Evolutionary conservation across 139 green algal genomes (phyloP), one percentile per base, ranked within the genome.

Genomic region (Parachlorella kessleri): DNA sequence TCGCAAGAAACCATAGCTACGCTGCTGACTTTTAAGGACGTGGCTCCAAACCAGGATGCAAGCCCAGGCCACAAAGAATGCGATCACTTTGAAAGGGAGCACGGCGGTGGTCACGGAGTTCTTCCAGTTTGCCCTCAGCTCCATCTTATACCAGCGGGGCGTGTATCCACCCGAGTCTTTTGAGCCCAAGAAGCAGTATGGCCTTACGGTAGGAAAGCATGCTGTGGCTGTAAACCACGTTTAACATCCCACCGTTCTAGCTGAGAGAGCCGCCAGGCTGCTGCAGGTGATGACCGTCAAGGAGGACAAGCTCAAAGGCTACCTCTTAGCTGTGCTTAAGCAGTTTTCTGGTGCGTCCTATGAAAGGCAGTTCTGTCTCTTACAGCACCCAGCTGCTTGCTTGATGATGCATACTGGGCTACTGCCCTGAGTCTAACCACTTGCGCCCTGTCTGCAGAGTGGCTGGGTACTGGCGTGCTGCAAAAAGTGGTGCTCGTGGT

Each of bases 141-240:
- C 92, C 79, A 98, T 99, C 18, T 77, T 99, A 26, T 99, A 98
- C 81, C 95, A 99, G 78, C 89, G 96, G n/a, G 96, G 96, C 24
- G 90, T 99, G 14, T 99, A 99, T 72, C 92, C 93, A 18, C 78
- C 92, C 4, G 95, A 98, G 24, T 85, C 80, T 40, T 99, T 99
- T 76, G 85, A 97, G 78, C 75, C 84, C 26, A 86, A 89, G 40
- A 95, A 96, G 70, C 90, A 98, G 70, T 99, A 99, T 86, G 96
- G 96, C 9, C 90, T 99, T 8, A 88, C 82, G 18, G 88, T 59
- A 59, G 14, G 48, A 14, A 59, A 14, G 14, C 14, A 59, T 14
- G 14, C 21, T 59, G 48, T 59, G 14, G 14, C 14, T 14, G 14
- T 28, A 59, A 14, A 59, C 21, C 14, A 59, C 0, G 48, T 18